These are phyloP conservation scores for Mycena filopes DNA, from an alignment of 768 basidiomycete genomes.

Conservation along the genomic window DNA sequence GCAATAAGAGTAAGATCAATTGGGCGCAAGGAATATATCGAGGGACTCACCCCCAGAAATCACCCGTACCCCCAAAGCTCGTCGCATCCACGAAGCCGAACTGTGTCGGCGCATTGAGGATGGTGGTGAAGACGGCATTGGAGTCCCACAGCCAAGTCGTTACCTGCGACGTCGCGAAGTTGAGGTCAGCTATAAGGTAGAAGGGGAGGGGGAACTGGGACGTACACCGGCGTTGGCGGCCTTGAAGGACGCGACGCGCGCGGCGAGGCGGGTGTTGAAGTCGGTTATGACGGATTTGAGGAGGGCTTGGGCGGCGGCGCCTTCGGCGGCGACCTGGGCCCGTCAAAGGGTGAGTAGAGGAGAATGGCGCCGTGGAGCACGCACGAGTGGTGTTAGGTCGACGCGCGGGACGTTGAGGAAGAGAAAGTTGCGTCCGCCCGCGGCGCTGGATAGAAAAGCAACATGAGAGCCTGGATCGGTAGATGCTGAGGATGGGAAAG, in stretches of 20 bases:
- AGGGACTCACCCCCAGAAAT: conserved; percentile 66
- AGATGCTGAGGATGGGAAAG: background rate
- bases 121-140: conserved; percentile 58
- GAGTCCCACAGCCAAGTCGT: conserved; percentile 63
- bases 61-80: conserved; percentile 48
- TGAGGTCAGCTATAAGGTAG: background rate
- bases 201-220: background rate
- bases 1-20: conserved; percentile 3
- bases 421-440: conserved; percentile 67
- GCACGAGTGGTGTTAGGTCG: conserved; percentile 55
- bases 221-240: conserved; percentile 56
- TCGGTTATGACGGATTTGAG: conserved; percentile 60
- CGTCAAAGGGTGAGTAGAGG: background rate
- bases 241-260: conserved; percentile 52
- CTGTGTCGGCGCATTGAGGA: conserved; percentile 56
- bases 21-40: background rate
- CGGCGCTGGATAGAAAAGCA: conserved; percentile 48
- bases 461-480: background rate
- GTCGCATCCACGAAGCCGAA: conserved; percentile 66
- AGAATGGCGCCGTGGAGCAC: too few species aligned
- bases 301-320: conserved; percentile 47
- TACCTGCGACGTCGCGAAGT: conserved; percentile 51
- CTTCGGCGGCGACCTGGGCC: conserved; percentile 58
- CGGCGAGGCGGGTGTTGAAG: conserved; percentile 62
- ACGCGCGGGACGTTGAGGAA: conserved; percentile 56